Base-by-base conservation (phyloP, 495 filamentous ascomycete species). In the Tirmania nivea region DNA sequence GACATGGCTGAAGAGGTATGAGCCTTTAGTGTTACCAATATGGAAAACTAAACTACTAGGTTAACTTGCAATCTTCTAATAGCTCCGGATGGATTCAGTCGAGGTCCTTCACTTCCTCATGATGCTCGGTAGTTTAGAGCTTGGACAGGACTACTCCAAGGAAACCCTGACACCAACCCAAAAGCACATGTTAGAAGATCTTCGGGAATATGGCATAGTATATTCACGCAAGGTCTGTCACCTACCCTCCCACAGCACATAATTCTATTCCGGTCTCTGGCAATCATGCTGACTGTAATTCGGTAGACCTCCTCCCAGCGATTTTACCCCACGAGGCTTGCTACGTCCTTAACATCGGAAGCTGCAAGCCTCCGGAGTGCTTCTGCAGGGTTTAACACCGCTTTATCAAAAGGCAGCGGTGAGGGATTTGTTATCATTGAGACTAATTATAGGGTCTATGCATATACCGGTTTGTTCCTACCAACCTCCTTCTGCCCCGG, bases 361-460 rank as follows among this genome's bases (percentile, higher is more conserved):
- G 78, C 83, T 1, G 69, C 69, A 31, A 76, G 80, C 19, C 69
- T 86, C 1, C 74, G 79, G n/a, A 77, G 70, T 58, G 73, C 79
- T 34, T 71, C 70, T 36, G 71, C 72, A 16, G 71, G 71, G 19
- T 75, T 80, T 58, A 65, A 70, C 57, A 64, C 61, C 10, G 75
- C 75, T 51, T 69, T 78, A 14, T 66, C 73, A 39, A 57, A 68
- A 17, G 64, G 64, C 42, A 70, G 74, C 39, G 62, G 73, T 12
- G 78, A 79, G 53, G 89, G 88, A 36, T 89, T 87, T 71, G 85
- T 97, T 62, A 83, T 97, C 59, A 74, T 96, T 59, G 90, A 97
- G 72, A 97, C 90, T n/a, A 97, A 97, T 69, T 95, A 95, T 69
- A 84, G 90, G 31, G 68, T 97, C 58, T 97, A 97, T 69, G 90